Percentiles rank a stretch among this genome's conserved stretches.
phyloP scores from a whole-genome alignment of 208 protist genomes.

The Plasmodiophora brassicae region DNA sequence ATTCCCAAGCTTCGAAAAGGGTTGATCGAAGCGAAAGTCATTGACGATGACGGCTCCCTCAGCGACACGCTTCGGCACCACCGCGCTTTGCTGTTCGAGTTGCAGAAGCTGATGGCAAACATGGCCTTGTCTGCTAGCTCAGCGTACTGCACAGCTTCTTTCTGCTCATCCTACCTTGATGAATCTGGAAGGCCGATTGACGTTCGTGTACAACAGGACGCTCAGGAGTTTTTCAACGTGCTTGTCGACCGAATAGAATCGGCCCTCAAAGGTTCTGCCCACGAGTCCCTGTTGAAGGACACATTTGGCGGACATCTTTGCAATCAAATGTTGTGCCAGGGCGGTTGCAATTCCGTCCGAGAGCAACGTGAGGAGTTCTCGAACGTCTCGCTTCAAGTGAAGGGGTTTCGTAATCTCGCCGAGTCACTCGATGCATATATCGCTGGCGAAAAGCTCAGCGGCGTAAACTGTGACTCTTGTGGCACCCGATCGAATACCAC shows the following conservation, averaged over 20 bases:
- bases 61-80: not conserved
- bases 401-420: not conserved
- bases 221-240: slow-evolving; percentile 42
- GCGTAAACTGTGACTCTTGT: slow-evolving; percentile 19
- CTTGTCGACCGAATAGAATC: slow-evolving; percentile 34
- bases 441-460: slow-evolving; percentile 25
- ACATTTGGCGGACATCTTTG: slow-evolving; percentile 1
- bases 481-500: not conserved
- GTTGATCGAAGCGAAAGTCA: not conserved
- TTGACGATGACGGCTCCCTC: not conserved
- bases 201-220: slow-evolving; percentile 40
- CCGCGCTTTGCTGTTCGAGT: not conserved
- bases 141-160: not conserved
- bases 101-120: slow-evolving; percentile 24
- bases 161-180: not conserved
- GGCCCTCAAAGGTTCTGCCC: slow-evolving; percentile 11
- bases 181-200: slow-evolving; percentile 31
- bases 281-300: slow-evolving; percentile 30
- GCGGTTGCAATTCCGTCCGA: slow-evolving; percentile 27
- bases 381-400: slow-evolving; percentile 17
- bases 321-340: slow-evolving; percentile 43
- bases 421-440: slow-evolving; percentile 37
- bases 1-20: not conserved
- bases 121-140: not conserved
- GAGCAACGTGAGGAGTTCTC: slow-evolving; percentile 35